A percentile compares a stretch with the other conserved stretches of the same genome.
Conservation (phyloP, 2,329 filamentous ascomycete genomes). For the Ceratocystis harringtonii region DNA sequence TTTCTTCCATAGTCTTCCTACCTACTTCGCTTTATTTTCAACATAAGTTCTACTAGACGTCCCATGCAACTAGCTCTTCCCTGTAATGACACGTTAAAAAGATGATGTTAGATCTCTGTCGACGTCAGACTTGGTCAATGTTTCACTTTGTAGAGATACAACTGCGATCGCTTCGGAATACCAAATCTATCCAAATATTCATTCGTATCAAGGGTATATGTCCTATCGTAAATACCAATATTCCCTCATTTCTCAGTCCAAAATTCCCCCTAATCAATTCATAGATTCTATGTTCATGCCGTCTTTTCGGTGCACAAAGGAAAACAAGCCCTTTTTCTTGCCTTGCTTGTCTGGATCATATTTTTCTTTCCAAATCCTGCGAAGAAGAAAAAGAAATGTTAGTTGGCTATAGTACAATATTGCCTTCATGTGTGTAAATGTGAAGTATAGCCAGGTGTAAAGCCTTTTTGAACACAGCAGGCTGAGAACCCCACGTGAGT, state of each 20-base stretch:
- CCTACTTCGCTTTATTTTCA: too few species aligned
- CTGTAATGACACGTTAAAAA: too few species aligned
- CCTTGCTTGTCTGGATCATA: constrained; percentile 43
- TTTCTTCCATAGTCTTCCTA: too few species aligned
- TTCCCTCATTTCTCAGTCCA: not conserved
- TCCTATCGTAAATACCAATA: not conserved
- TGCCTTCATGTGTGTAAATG: not conserved
- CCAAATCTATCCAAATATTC: not conserved
- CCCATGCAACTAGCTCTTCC: too few species aligned
- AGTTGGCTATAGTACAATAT: not conserved
- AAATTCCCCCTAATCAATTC: not conserved
- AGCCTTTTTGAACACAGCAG: not conserved
- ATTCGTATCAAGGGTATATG: not conserved
- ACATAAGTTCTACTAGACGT: too few species aligned
- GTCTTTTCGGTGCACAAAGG: not conserved
- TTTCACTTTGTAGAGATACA: not conserved
- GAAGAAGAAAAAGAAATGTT: not conserved
- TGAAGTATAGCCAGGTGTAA: not conserved
- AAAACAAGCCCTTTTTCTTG: constrained; percentile 27
- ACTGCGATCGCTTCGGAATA: not conserved
- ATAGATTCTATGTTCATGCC: not conserved
- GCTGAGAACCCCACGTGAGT: too few species aligned
- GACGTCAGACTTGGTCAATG: too few species aligned
- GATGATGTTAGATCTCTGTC: too few species aligned
- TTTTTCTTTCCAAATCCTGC: constrained; percentile 97